Evolutionary conservation across 2,329 filamentous ascomycete genomes (phyloP).

Genomic region (Cercospora citrullina): DNA sequence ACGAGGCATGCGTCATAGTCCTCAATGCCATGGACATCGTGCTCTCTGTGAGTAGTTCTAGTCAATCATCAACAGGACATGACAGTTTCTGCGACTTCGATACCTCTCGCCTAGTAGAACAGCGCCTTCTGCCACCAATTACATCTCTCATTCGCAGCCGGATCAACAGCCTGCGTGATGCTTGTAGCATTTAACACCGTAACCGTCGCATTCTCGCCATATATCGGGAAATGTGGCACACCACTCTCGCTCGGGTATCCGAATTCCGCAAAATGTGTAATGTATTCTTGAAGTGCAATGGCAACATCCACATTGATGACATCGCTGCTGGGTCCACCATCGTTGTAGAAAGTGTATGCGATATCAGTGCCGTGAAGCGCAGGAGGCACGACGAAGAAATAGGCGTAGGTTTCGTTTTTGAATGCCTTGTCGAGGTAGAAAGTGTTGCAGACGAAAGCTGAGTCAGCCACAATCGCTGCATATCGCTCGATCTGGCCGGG

Average conservation of each 20-base stretch:
- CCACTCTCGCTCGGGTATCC: conserved; percentile 43
- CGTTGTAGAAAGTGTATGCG: conserved; percentile 55
- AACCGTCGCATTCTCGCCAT: conserved; percentile 48
- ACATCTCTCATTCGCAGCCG: conserved; percentile 52
- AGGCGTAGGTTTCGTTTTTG: conserved; percentile 51
- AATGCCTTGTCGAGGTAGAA: conserved; percentile 52
- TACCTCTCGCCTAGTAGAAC: neutral
- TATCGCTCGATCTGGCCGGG: conserved; percentile 47
- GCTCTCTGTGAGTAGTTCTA: too few species aligned
- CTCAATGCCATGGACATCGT: too few species aligned
- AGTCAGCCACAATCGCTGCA: conserved; percentile 47
- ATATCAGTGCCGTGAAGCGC: conserved; percentile 57
- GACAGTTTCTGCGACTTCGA: too few species aligned
- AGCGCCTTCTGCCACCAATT: conserved; percentile 53
- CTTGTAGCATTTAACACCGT: conserved; percentile 42
- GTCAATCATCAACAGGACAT: too few species aligned
- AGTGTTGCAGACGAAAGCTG: conserved; percentile 53
- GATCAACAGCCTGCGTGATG: conserved; percentile 43
- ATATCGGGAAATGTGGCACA: conserved; percentile 49
- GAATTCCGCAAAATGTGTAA: conserved; percentile 46
- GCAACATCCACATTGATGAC: conserved; percentile 35
- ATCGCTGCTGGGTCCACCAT: conserved; percentile 9
- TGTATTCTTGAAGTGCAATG: conserved; percentile 49
- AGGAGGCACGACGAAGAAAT: conserved; percentile 56
- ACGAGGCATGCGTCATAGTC: too few species aligned